Base-by-base conservation (phyloP, 73 alveolate genomes). In the Diophrys appendiculata region DNA sequence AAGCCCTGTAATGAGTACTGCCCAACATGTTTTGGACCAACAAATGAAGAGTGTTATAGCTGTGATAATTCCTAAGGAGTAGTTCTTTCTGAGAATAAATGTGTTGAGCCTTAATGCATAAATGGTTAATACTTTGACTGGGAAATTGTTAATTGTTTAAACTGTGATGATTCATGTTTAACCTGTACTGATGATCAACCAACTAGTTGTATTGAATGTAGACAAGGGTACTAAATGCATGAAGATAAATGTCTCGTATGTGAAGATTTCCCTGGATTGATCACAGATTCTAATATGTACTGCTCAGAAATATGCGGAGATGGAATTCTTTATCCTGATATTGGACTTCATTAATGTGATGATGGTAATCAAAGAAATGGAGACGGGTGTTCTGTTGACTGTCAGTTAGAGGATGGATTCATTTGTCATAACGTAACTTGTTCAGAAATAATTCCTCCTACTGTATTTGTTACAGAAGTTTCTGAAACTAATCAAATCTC, bases 331-430 rank as follows among this genome's bases (percentile, higher is more conserved):
- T 18, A 11, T 11, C n/a, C 5, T 5, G 52, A 52, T 28, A 1
- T 43, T 14, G 69, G 72, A 2, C 54, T 18, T 1, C 53, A 33
- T 72, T 32, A 72, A 52, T 72, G 81, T 11, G 91, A 83, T 76
- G 86, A 72, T 23, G 76, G 68, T 0, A 77, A 69, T 29, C 53
- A 29, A 23, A 18, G 54, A 31, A 31, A 54, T 25, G 91, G 91
- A 28, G 91, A 83, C 65, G 91, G 91, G 25, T 83, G 91, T 32
- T 29, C 82, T 27, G 65, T 27, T 28, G 52, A 33, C 26, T 83
- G 91, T 3, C 5, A 52, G 29, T 69, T 83, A 0, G 91, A 83
- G 29, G 67, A 35, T 13, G 91, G 91, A 32, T 83, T 67, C 65
- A 82, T 43, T 13, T 83, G 92, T 55, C 72, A 69, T 54, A 68